Evolutionary conservation across 2,329 filamentous ascomycete species (phyloP).

Genomic region (Neurospora sp.): DNA sequence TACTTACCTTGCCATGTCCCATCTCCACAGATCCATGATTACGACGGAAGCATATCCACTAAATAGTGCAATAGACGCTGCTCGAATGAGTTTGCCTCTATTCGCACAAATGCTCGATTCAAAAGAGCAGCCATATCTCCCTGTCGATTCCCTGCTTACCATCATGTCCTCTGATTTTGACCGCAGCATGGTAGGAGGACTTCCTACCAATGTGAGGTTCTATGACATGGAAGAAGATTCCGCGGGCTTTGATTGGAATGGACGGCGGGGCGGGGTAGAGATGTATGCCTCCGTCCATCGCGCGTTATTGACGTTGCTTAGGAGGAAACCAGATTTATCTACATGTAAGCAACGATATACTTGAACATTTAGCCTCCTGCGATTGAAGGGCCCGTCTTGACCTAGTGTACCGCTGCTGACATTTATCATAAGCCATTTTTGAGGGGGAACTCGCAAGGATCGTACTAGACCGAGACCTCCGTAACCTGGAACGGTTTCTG

Average conservation of each 20-base stretch:
- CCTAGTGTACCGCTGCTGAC: neutral
- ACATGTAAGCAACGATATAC: neutral
- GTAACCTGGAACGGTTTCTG: neutral
- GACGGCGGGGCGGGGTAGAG: too few species aligned
- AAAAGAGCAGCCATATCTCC: neutral
- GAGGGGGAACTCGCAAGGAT: neutral
- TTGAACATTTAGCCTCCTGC: neutral
- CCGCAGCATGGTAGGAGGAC: rapidly evolving
- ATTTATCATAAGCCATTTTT: neutral
- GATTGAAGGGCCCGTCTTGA: neutral
- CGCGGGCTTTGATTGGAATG: too few species aligned
- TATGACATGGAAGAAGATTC: neutral
- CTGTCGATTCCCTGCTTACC: rapidly evolving
- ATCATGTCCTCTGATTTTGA: neutral
- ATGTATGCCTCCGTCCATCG: neutral
- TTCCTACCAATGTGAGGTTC: rapidly evolving
- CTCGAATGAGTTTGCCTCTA: neutral
- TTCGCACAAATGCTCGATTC: neutral
- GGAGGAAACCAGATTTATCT: neutral
- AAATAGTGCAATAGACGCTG: neutral
- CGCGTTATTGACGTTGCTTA: neutral
- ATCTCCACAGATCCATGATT: neutral
- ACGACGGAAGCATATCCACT: neutral
- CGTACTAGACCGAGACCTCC: neutral
- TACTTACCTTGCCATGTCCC: neutral